Evolutionary conservation across 2,329 filamentous ascomycete species (phyloP).

Genomic region (Fusarium sp.): DNA sequence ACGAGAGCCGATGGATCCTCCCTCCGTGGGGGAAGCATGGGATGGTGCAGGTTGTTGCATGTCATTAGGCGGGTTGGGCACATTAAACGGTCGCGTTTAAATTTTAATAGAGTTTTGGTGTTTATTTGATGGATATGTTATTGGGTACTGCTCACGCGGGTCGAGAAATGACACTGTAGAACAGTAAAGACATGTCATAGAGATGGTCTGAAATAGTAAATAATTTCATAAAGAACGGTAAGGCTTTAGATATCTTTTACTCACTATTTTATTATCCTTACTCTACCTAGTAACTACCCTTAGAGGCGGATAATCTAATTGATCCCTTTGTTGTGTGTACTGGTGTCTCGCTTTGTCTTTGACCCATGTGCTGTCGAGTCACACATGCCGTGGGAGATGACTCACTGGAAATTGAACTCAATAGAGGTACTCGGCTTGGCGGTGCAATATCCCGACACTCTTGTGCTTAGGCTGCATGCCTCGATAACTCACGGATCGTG

Average conservation of each 20-base stretch:
- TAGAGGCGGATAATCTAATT: neutral
- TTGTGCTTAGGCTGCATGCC: neutral
- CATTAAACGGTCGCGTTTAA: neutral
- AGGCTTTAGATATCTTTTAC: neutral
- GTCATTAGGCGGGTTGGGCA: neutral
- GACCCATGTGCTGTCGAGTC: neutral
- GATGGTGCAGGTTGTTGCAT: neutral
- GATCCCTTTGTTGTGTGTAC: neutral
- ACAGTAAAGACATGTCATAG: neutral
- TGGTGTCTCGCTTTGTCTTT: neutral
- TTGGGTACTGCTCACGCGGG: neutral
- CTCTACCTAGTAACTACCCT: neutral
- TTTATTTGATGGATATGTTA: neutral
- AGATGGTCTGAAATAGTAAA: neutral
- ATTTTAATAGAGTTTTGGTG: neutral
- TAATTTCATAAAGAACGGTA: neutral
- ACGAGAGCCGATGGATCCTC: constrained; percentile 1
- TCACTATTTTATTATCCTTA: neutral
- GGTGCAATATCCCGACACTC: neutral
- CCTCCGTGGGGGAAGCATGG: neutral
- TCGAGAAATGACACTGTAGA: neutral
- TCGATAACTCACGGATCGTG: neutral
- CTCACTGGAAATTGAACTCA: neutral
- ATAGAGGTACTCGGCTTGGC: neutral
- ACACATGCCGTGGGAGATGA: neutral